These are phyloP conservation scores for Fusarium sp. DNA, from an alignment of 2,329 filamentous ascomycete genomes.

Conservation along the genomic window DNA sequence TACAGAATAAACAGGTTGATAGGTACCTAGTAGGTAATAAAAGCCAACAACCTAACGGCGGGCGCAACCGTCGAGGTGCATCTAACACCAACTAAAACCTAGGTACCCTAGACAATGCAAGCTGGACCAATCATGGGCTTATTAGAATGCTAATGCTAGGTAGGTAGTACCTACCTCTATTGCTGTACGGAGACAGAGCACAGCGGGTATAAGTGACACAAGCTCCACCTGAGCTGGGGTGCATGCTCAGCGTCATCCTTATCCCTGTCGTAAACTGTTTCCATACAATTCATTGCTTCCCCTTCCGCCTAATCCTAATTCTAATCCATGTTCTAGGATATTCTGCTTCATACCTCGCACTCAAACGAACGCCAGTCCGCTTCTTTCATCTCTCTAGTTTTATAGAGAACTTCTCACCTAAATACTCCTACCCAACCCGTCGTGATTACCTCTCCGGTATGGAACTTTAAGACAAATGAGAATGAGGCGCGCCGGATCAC, in stretches of 20 bases:
- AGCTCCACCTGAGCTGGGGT: constrained; percentile 30
- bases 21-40: no score
- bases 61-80: constrained; percentile 16
- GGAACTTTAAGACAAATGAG: constrained; percentile 37
- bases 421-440: not conserved
- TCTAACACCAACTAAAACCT: not conserved
- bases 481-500: constrained; percentile 43
- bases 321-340: not conserved
- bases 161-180: no score
- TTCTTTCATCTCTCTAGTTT: not conserved
- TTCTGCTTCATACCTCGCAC: constrained; percentile 14
- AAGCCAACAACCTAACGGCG: not conserved
- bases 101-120: not conserved
- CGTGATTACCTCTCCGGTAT: constrained; percentile 25
- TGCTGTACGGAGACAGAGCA: not conserved
- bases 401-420: not conserved
- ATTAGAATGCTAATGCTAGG: not conserved
- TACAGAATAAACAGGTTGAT: no score
- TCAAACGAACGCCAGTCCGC: not conserved
- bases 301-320: not conserved
- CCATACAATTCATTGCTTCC: constrained; percentile 9
- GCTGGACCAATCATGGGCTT: not conserved
- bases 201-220: not conserved
- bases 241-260: constrained; percentile 31
- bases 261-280: constrained; percentile 19